phyloP scores from a whole-genome alignment of 1,284 basidiomycete species.

The Cryptococcus sp. region DNA sequence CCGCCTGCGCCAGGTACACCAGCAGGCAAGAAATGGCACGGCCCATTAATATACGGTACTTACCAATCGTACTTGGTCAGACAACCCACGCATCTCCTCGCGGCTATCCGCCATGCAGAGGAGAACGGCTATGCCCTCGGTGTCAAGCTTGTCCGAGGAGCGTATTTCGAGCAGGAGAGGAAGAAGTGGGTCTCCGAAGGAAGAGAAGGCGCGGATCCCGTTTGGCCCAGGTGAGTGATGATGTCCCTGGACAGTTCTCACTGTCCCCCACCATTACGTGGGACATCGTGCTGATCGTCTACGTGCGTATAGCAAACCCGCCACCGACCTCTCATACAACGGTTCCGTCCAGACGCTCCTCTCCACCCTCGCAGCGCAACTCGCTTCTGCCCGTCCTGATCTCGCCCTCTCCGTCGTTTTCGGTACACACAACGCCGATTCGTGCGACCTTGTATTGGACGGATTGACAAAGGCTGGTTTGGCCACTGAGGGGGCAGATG shows the following conservation, averaged over 20 bases:
- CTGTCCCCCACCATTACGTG: not conserved
- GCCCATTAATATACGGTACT: constrained; percentile 59
- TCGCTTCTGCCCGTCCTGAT: constrained; percentile 51
- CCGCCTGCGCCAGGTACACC: constrained; percentile 22
- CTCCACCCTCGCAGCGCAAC: constrained; percentile 58
- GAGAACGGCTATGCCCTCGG: constrained; percentile 75
- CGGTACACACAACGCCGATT: constrained; percentile 81
- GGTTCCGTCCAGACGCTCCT: constrained; percentile 66
- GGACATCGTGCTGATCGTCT: not conserved
- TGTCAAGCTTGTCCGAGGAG: constrained; percentile 92
- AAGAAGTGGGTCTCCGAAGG: constrained; percentile 46
- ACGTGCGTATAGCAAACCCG: constrained; percentile 50
- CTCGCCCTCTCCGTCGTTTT: constrained; percentile 72
- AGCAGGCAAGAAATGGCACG: constrained; percentile 24
- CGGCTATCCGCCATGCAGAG: constrained; percentile 69
- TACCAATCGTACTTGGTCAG: constrained; percentile 79
- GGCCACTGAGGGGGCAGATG: constrained; percentile 46
- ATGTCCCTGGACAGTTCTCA: not conserved
- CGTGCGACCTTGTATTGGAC: constrained; percentile 64
- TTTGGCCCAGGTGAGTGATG: constrained; percentile 51
- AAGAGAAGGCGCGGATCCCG: constrained; percentile 50
- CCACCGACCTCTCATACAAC: constrained; percentile 82
- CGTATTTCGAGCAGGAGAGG: constrained; percentile 79
- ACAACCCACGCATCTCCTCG: constrained; percentile 64
- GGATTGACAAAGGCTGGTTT: constrained; percentile 64